A percentile compares a stretch with the other conserved stretches of the same genome.
Conservation (phyloP, 805 yeast species). For the Cyberlindnera subsufficiens region DNA sequence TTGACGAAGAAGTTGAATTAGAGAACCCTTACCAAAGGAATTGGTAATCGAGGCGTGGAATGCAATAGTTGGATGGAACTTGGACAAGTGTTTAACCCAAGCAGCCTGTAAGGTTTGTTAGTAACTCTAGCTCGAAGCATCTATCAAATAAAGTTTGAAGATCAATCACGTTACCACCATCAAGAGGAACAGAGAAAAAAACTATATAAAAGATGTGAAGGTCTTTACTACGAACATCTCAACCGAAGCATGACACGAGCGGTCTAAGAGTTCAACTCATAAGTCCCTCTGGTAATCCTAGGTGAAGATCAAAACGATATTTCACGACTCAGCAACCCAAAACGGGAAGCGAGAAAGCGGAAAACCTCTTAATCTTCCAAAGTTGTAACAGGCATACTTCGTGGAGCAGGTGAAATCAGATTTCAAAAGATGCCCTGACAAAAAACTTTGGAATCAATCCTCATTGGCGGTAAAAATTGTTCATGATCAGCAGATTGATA, state of each 20-base stretch:
- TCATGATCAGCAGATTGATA: conserved; percentile 11
- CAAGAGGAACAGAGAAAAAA: neutral
- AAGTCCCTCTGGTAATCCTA: conserved; percentile 32
- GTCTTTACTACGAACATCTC: conserved; percentile 80
- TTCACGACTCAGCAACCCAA: conserved; percentile 31
- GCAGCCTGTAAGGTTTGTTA: conserved; percentile 67
- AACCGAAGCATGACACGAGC: neutral
- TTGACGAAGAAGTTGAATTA: conserved; percentile 89
- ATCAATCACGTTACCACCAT: neutral
- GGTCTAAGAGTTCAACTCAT: conserved; percentile 69
- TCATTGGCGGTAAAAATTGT: neutral
- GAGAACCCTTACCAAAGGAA: conserved; percentile 95
- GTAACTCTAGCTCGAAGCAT: conserved; percentile 7
- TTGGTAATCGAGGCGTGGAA: conserved; percentile 97
- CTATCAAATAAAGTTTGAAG: neutral
- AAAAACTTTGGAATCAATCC: conserved; percentile 62
- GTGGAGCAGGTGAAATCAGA: conserved; percentile 27
- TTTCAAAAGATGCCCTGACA: conserved; percentile 63
- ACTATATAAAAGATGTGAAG: conserved; percentile 49
- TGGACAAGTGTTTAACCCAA: conserved; percentile 94
- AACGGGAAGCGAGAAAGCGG: conserved; percentile 47
- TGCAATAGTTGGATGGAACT: conserved; percentile 89
- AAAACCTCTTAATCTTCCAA: conserved; percentile 76
- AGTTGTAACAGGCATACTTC: conserved; percentile 91
- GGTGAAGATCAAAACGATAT: conserved; percentile 28